These are phyloP conservation scores for Kewa caespitosa DNA, from an alignment of 179 eudicot species.

Conservation along the genomic window DNA sequence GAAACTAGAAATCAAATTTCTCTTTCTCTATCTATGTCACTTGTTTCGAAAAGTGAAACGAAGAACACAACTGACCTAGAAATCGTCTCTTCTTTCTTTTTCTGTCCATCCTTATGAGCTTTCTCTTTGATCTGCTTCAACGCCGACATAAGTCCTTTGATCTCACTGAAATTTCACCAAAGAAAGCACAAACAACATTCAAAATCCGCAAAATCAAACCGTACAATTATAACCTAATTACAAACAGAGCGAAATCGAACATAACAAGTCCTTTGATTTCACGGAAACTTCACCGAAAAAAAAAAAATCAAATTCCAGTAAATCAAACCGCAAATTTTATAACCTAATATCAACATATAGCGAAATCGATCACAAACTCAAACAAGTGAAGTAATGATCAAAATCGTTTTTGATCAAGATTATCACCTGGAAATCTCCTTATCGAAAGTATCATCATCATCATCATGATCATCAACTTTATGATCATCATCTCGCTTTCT, in stretches of 20 bases:
- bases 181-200: neutral
- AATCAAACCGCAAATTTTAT: neutral
- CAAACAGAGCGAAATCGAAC: neutral
- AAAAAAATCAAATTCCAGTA: neutral
- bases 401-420: neutral
- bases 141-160: conserved; percentile 73
- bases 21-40: neutral
- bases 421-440: conserved; percentile 59
- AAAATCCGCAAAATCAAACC: neutral
- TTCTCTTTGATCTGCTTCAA: conserved; percentile 73
- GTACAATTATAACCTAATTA: too few species aligned
- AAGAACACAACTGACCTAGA: conserved; percentile 44
- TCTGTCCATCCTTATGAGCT: conserved; percentile 76
- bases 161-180: conserved; percentile 55
- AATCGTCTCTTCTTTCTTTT: conserved; percentile 89
- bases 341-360: neutral
- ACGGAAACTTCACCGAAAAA: conserved; percentile 40
- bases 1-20: neutral
- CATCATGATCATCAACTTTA: too few species aligned
- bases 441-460: conserved; percentile 59
- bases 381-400: neutral
- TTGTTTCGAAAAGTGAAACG: neutral
- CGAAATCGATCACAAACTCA: neutral
- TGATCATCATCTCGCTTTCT: conserved; percentile 41
- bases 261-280: conserved; percentile 81